Evolutionary conservation across 1,284 basidiomycete species (phyloP).

Genomic region (Ceratobasidium sp.): DNA sequence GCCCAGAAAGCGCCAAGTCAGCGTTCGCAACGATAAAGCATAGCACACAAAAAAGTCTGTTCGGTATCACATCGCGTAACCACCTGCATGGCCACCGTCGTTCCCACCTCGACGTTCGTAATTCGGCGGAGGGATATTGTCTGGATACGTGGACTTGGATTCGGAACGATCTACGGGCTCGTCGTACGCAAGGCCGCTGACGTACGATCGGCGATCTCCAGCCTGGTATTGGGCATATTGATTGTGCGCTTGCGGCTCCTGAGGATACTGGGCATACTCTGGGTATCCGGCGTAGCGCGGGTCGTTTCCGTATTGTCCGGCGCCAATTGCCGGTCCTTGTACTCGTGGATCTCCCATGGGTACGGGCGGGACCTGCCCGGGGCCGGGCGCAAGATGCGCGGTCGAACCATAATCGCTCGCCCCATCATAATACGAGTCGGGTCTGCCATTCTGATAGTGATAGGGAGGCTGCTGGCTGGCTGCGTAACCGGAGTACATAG

Average conservation of each 20-base stretch:
- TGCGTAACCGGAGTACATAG: slow-evolving; percentile 33
- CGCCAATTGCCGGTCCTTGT: slow-evolving; percentile 6
- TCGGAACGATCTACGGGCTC: slow-evolving; percentile 4
- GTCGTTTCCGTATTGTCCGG: slow-evolving; percentile 20
- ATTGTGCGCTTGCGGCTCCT: slow-evolving; percentile 13
- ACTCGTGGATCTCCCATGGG: slow-evolving; percentile 32
- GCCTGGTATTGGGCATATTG: slow-evolving; percentile 26
- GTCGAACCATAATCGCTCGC: slow-evolving; percentile 40
- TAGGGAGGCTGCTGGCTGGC: slow-evolving; percentile 2
- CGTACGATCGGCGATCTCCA: slow-evolving; percentile 36
- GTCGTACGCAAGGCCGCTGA: slow-evolving; percentile 36
- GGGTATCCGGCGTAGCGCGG: slow-evolving; percentile 28
- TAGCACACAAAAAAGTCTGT: slow-evolving; percentile 2
- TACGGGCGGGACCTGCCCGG: slow-evolving; percentile 21
- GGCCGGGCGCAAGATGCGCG: slow-evolving; percentile 24
- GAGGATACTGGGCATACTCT: slow-evolving; percentile 8
- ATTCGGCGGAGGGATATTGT: slow-evolving; percentile 1
- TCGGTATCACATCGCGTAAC: slow-evolving; percentile 29
- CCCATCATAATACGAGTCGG: slow-evolving; percentile 36
- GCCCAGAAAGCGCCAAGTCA: slow-evolving; percentile 7
- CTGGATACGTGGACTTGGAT: slow-evolving; percentile 7
- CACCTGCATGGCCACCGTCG: slow-evolving; percentile 25
- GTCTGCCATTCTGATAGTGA: slow-evolving; percentile 19
- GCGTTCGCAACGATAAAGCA: slow-evolving; percentile 4
- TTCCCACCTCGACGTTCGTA: slow-evolving; percentile 26